Conservation (phyloP, 169 alveolate genomes). For the Plasmodium gonderi region DNA sequence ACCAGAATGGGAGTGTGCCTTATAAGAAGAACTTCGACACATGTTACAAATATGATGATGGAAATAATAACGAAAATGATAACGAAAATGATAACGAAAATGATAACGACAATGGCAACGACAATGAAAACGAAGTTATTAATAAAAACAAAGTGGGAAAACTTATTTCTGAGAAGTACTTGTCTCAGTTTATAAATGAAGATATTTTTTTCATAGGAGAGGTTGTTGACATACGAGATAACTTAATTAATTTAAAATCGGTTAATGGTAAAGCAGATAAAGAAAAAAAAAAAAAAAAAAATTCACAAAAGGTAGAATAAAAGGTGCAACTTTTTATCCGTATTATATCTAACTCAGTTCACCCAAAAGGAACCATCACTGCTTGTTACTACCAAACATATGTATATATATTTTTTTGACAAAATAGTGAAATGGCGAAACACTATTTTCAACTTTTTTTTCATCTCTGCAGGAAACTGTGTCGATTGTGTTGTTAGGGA, state of each 20-base stretch:
- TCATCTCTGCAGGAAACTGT: slow-evolving; percentile 16
- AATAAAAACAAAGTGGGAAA: slow-evolving; percentile 20
- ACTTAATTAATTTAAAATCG: slow-evolving; percentile 20
- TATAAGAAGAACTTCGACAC: not conserved
- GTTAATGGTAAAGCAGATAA: slow-evolving; percentile 49
- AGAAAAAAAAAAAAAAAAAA: not conserved
- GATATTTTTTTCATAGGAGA: slow-evolving; percentile 68
- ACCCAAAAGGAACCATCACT: no score
- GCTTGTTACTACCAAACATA: no score
- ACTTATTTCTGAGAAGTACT: slow-evolving; percentile 53
- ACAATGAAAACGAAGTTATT: not conserved
- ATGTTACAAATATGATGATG: not conserved
- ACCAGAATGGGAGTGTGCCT: not conserved
- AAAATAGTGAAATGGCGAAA: no score
- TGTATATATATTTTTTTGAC: no score
- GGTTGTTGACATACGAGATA: slow-evolving; percentile 14
- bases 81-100: not conserved
- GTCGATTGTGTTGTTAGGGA: slow-evolving; percentile 54
- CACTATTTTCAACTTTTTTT: not conserved
- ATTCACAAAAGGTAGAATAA: not conserved
- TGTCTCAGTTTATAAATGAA: slow-evolving; percentile 40
- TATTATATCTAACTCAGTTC: not conserved
- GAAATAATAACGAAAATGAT: not conserved
- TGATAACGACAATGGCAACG: not conserved
- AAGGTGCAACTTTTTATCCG: not conserved